These are phyloP conservation scores for Stentor roeselii DNA, from an alignment of 73 alveolate species.

Conservation along the genomic window DNA sequence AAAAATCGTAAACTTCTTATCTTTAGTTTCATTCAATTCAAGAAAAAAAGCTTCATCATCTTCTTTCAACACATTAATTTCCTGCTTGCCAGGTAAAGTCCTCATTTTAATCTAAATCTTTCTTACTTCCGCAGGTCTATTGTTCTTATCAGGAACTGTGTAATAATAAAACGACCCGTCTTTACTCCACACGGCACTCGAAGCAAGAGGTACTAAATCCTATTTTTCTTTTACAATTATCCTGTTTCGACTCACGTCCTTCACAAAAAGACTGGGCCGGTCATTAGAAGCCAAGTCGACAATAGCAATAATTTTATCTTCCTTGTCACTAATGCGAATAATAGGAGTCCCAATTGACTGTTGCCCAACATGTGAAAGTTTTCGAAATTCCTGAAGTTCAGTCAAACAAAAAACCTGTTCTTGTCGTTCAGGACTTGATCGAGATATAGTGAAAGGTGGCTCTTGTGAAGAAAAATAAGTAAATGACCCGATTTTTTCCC, in stretches of 20 bases:
- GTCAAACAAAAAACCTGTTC: not conserved
- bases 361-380: not conserved
- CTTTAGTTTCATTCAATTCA: constrained; percentile 47
- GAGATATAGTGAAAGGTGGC: not conserved
- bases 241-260: not conserved
- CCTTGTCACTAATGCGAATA: not conserved
- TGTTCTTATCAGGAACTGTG: constrained; percentile 19
- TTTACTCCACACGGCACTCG: constrained; percentile 3
- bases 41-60: constrained; percentile 42
- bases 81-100: constrained; percentile 44
- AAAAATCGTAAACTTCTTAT: constrained; percentile 38
- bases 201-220: not conserved
- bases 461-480: not conserved
- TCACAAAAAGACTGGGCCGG: not conserved
- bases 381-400: constrained; percentile 1
- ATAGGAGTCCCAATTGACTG: constrained; percentile 11
- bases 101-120: not conserved
- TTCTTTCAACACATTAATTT: constrained; percentile 42
- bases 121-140: constrained; percentile 18
- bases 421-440: not conserved
- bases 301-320: not conserved
- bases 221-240: not conserved
- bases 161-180: constrained; percentile 8
- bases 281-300: constrained; percentile 23
- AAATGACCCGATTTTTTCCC: not conserved